Evolutionary conservation across 495 filamentous ascomycete genomes (phyloP).

Genomic region (Lepraria neglecta): DNA sequence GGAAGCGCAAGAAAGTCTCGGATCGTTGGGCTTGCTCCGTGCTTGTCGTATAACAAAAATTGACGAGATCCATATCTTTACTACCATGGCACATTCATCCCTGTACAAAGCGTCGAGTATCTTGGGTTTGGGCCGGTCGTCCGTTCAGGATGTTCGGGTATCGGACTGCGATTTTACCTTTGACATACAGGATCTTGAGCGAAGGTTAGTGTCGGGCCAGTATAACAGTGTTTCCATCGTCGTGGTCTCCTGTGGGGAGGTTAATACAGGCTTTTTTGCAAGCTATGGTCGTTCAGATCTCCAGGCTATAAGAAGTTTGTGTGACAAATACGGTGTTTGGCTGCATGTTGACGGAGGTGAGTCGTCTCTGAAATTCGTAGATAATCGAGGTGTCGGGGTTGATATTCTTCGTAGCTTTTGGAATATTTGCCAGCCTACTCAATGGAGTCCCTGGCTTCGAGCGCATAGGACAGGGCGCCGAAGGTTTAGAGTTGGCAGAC

Average conservation of each 20-base stretch:
- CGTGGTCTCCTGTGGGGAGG: conserved; percentile 74
- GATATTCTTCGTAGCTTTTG: conserved; percentile 53
- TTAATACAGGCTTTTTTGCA: conserved; percentile 84
- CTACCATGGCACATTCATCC: conserved; percentile 76
- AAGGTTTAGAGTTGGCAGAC: conserved; percentile 76
- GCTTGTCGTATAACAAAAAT: conserved; percentile 59
- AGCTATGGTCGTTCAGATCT: conserved; percentile 55
- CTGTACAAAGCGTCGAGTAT: conserved; percentile 75
- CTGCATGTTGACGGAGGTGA: conserved; percentile 77
- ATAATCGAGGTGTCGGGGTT: conserved; percentile 13
- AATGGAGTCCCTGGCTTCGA: conserved; percentile 54
- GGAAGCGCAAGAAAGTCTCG: conserved; percentile 44
- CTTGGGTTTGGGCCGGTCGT: conserved; percentile 67
- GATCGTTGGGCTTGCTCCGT: conserved; percentile 59
- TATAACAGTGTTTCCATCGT: conserved; percentile 61
- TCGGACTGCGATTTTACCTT: conserved; percentile 53
- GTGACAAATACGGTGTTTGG: conserved; percentile 73
- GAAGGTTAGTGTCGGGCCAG: conserved; percentile 41
- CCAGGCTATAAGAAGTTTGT: conserved; percentile 56
- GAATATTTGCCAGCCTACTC: conserved; percentile 68
- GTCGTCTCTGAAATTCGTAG: conserved; percentile 14
- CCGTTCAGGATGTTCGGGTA: conserved; percentile 54
- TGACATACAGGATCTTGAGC: conserved; percentile 55
- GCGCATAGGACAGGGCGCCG: conserved; percentile 45
- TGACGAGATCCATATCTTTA: conserved; percentile 65